phyloP scores from a whole-genome alignment of 2,329 filamentous ascomycete species.

The Pleomassaria siparia region DNA sequence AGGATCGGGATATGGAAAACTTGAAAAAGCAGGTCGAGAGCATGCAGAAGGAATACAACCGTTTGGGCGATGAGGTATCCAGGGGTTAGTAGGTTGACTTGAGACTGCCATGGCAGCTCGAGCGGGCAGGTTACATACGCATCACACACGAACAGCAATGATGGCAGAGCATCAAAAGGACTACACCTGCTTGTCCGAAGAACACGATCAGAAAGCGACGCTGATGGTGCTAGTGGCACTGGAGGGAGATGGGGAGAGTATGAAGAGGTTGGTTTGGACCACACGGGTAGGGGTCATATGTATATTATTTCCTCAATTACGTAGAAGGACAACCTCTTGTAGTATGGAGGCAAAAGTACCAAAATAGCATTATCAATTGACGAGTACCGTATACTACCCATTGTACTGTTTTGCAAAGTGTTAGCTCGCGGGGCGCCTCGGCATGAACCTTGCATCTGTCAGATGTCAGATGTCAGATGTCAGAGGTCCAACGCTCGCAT shows the following conservation, averaged over 20 bases:
- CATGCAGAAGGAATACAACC: slow-evolving; percentile 81
- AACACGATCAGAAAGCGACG: background rate
- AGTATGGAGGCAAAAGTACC: background rate
- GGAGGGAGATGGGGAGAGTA: background rate
- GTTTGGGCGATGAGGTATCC: slow-evolving; percentile 79
- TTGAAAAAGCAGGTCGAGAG: slow-evolving; percentile 92
- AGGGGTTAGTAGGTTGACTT: slow-evolving; percentile 54
- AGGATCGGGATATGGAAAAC: slow-evolving; percentile 80
- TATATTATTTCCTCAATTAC: too few relatives aligned
- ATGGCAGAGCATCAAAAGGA: background rate
- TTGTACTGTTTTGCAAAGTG: background rate
- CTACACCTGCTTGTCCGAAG: background rate
- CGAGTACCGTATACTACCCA: background rate
- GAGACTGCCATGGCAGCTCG: background rate
- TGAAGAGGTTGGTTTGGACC: too few relatives aligned
- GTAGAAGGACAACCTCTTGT: background rate
- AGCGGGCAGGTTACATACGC: background rate
- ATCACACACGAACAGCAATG: background rate
- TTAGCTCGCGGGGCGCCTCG: background rate
- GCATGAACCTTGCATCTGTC: background rate
- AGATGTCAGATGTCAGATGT: background rate
- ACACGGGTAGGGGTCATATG: too few relatives aligned
- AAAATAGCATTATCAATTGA: background rate
- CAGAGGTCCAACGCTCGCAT: background rate
- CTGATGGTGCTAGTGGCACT: background rate